Percentiles rank a stretch among this genome's conserved stretches.
Evolutionary conservation across 78 protist species (phyloP).

Genomic region (Tieghemostelium lacteum): DNA sequence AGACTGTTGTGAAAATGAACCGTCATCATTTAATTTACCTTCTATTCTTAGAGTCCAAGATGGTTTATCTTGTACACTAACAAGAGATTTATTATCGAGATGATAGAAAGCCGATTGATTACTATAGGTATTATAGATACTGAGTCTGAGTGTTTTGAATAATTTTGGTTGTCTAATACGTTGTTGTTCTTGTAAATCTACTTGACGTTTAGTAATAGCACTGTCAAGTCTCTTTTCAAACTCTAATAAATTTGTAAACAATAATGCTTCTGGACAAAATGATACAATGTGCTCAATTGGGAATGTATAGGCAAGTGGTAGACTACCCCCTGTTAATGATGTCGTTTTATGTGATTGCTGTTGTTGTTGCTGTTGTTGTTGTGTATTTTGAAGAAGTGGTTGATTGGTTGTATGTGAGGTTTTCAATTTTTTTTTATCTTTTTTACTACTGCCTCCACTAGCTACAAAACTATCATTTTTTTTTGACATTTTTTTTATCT

Average conservation of each 20-base stretch:
- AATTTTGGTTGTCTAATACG: conserved; percentile 5
- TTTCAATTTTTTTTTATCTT: background rate
- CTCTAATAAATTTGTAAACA: conserved; percentile 51
- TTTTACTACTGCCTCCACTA: background rate
- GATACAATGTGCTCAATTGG: conserved; percentile 46
- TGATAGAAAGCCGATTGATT: conserved; percentile 62
- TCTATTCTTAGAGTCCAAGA: conserved; percentile 71
- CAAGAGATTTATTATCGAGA: conserved; percentile 53
- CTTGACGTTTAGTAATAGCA: conserved; percentile 31
- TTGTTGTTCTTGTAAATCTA: conserved; percentile 55
- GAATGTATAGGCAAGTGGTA: conserved; percentile 46
- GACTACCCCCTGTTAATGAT: no score
- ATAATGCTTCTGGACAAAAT: conserved; percentile 50
- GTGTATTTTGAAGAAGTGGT: background rate
- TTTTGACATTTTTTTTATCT: conserved; percentile 6
- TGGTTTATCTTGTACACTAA: conserved; percentile 29
- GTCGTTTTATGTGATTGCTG: no score
- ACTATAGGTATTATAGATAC: conserved; percentile 51
- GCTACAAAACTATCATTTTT: background rate
- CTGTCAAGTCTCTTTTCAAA: conserved; percentile 65
- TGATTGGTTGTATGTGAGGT: background rate
- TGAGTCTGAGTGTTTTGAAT: conserved; percentile 38
- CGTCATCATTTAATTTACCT: conserved; percentile 46
- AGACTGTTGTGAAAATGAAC: background rate
- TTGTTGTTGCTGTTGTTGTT: background rate